Percentiles rank a stretch among this genome's conserved stretches.
Evolutionary conservation across 768 basidiomycete genomes (phyloP).

Genomic region (Lactarius pseudohatsudake): DNA sequence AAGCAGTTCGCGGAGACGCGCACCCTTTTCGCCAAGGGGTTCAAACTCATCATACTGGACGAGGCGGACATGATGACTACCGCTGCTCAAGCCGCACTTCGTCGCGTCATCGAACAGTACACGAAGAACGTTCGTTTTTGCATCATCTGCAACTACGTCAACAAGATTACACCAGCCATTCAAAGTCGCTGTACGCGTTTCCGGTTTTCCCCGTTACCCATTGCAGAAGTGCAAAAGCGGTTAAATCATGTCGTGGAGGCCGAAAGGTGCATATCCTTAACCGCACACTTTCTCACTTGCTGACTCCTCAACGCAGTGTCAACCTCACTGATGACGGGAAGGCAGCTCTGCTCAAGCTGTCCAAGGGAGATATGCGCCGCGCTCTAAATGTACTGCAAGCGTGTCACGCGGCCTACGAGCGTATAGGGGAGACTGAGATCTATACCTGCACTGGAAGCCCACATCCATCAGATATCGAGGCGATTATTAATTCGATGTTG

Average conservation of each 20-base stretch:
- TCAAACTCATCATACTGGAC: constrained; percentile 96
- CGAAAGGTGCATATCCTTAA: constrained; percentile 62
- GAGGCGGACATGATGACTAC: constrained; percentile 99
- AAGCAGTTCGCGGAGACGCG: constrained; percentile 98
- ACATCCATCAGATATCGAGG: constrained; percentile 91
- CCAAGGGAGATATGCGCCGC: constrained; percentile 95
- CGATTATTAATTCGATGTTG: constrained; percentile 93
- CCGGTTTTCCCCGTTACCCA: constrained; percentile 91
- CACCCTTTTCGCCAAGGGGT: constrained; percentile 87
- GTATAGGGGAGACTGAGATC: constrained; percentile 84
- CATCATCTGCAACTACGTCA: constrained; percentile 99
- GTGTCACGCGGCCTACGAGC: constrained; percentile 94
- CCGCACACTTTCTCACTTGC: neutral
- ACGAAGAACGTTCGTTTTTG: constrained; percentile 99
- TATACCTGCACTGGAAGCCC: constrained; percentile 98
- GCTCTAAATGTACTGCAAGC: constrained; percentile 96
- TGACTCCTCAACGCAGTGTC: constrained; percentile 52
- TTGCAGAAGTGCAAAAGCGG: constrained; percentile 80
- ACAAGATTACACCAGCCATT: constrained; percentile 97
- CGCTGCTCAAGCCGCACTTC: constrained; percentile 92
- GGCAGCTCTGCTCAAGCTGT: constrained; percentile 88
- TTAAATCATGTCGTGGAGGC: constrained; percentile 74
- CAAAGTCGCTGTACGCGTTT: constrained; percentile 98
- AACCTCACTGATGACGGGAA: constrained; percentile 85
- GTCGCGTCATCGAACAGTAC: constrained; percentile 97